Percentiles rank a stretch among this genome's conserved stretches.
These are phyloP conservation scores for Nidula microcarpa DNA, from an alignment of 768 basidiomycete species.

Conservation along the genomic window DNA sequence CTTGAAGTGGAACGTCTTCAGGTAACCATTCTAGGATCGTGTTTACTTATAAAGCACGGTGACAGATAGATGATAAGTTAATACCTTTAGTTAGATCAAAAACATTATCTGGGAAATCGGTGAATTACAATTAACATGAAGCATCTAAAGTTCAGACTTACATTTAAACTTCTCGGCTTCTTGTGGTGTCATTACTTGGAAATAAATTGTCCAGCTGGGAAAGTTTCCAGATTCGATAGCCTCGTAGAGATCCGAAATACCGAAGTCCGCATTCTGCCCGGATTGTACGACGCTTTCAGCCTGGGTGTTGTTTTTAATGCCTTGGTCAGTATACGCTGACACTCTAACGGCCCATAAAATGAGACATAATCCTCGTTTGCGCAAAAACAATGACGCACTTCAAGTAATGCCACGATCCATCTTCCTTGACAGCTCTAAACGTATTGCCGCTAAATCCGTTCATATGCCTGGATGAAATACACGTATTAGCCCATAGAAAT, in stretches of 20 bases:
- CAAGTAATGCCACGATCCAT: constrained; percentile 52
- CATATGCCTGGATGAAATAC: constrained; percentile 12
- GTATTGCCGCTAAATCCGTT: constrained; percentile 13
- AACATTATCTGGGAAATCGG: constrained; percentile 48
- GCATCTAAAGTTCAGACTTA: constrained; percentile 5
- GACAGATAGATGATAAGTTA: neutral
- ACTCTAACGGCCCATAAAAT: too few species aligned
- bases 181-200: constrained; percentile 49
- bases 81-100: constrained; percentile 46
- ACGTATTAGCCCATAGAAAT: neutral
- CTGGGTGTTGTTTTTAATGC: constrained; percentile 28
- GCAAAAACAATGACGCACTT: constrained; percentile 29
- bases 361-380: too few species aligned
- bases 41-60: neutral
- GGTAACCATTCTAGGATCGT: constrained; percentile 26
- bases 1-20: constrained; percentile 25
- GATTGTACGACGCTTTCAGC: constrained; percentile 27
- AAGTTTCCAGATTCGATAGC: constrained; percentile 49
- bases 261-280: constrained; percentile 49
- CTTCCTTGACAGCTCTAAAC: constrained; percentile 27
- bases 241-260: constrained; percentile 50
- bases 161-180: constrained; percentile 45
- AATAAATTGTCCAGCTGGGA: constrained; percentile 57
- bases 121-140: too few species aligned
- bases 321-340: constrained; percentile 17